These are phyloP conservation scores for Aspergillus asperescens DNA, from an alignment of 495 filamentous ascomycete species.

Conservation along the genomic window DNA sequence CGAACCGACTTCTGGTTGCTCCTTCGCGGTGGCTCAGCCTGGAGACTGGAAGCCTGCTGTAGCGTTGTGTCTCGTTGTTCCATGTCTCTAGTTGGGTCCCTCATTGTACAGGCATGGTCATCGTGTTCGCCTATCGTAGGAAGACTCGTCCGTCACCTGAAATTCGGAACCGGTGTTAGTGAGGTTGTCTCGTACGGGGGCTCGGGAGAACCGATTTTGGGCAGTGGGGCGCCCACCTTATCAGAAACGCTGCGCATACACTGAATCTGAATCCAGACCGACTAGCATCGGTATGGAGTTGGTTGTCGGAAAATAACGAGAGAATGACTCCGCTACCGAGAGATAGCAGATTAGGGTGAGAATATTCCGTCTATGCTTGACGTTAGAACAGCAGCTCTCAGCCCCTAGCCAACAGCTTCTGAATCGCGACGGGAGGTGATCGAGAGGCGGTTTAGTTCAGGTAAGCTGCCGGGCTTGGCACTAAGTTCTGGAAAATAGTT, in stretches of 20 bases:
- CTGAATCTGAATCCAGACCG: conserved; percentile 4
- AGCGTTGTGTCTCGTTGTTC: conserved; percentile 28
- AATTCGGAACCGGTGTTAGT: not conserved
- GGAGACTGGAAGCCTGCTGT: conserved; percentile 26
- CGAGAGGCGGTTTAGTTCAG: not conserved
- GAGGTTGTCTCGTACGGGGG: not conserved
- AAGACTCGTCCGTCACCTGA: conserved; percentile 14
- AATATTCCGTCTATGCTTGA: not conserved
- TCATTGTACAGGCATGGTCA: conserved; percentile 37
- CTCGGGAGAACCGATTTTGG: not conserved
- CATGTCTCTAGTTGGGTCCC: conserved; percentile 38
- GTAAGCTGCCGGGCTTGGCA: not conserved
- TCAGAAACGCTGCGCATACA: conserved; percentile 4
- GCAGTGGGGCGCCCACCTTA: conserved; percentile 8
- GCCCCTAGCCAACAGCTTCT: not conserved
- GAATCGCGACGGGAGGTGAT: not conserved
- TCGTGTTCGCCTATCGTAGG: conserved; percentile 26
- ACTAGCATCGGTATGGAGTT: not conserved
- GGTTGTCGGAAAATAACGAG: not conserved
- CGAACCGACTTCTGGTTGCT: conserved; percentile 36
- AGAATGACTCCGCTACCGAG: not conserved
- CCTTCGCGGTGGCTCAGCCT: conserved; percentile 34
- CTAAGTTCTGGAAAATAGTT: not conserved
- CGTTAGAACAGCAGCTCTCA: not conserved
- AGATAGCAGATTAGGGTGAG: not conserved